Evolutionary conservation across 768 basidiomycete species (phyloP).

Genomic region (Arthromyces matolae): DNA sequence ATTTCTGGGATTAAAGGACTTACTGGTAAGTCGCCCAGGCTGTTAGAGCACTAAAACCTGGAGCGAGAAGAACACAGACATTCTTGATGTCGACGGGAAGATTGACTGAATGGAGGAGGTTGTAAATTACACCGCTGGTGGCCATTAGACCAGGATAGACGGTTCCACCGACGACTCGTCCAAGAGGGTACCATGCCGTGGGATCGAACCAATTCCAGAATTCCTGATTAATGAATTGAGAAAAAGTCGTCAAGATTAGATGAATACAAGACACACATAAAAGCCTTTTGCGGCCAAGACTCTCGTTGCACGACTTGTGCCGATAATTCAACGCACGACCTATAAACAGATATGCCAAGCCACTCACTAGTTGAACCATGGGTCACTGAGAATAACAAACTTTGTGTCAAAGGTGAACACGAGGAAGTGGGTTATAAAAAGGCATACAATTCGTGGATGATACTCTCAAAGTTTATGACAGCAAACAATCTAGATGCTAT

Average conservation of each 20-base stretch:
- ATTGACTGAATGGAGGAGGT: conserved; percentile 78
- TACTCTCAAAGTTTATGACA: conserved; percentile 97
- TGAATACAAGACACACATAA: conserved; percentile 60
- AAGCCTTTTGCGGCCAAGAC: conserved; percentile 92
- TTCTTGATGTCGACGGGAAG: conserved; percentile 97
- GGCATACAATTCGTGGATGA: conserved; percentile 97
- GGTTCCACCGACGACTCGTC: conserved; percentile 96
- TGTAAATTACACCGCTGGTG: conserved; percentile 96
- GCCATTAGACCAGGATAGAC: conserved; percentile 99
- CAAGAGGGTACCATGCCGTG: conserved; percentile 98
- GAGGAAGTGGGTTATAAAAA: not conserved
- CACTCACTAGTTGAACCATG: conserved; percentile 98
- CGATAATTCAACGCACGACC: conserved; percentile 11
- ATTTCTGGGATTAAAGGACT: conserved; percentile 26
- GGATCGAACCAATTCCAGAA: conserved; percentile 99
- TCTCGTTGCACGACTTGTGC: conserved; percentile 80
- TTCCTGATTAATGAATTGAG: conserved; percentile 50
- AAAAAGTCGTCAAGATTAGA: not conserved
- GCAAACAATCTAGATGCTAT: conserved; percentile 96
- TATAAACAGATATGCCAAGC: conserved; percentile 14
- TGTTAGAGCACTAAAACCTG: conserved; percentile 94
- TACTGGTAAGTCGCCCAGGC: conserved; percentile 97
- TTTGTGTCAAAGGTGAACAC: conserved; percentile 7
- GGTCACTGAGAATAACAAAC: conserved; percentile 56
- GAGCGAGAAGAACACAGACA: conserved; percentile 93